Conservation (phyloP, 169 alveolate species). For the Plasmodium ovale region DNA sequence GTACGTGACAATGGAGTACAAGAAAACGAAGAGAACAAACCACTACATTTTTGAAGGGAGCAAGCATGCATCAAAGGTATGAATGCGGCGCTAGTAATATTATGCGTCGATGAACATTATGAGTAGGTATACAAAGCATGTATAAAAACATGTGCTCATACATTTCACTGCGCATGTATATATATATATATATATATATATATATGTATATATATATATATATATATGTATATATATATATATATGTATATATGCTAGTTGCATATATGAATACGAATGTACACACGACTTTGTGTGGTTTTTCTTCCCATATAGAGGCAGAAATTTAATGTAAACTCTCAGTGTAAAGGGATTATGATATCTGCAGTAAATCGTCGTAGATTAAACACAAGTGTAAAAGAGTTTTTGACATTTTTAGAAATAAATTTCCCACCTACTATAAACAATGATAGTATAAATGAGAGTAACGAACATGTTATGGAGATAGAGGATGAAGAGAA, state of each 20-base stretch:
- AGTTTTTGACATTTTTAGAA: slow-evolving; percentile 33
- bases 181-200: neutral
- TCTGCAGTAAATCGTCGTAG: slow-evolving; percentile 29
- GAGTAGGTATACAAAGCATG: too few relatives aligned
- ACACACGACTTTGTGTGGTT: too few relatives aligned
- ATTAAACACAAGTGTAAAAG: slow-evolving; percentile 27
- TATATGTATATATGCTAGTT: neutral
- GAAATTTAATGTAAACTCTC: slow-evolving; percentile 42
- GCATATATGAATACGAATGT: neutral
- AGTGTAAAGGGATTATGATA: slow-evolving; percentile 62
- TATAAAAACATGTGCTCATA: too few relatives aligned
- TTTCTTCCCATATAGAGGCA: slow-evolving; percentile 23
- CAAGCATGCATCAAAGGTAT: slow-evolving; percentile 44
- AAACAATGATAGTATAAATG: neutral
- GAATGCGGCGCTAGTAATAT: neutral
- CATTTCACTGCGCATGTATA: neutral
- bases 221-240: neutral
- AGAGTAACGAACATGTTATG: neutral
- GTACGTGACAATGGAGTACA: slow-evolving; percentile 46
- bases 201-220: neutral
- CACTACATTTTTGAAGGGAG: slow-evolving; percentile 63
- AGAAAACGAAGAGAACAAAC: slow-evolving; percentile 53
- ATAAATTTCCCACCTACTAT: slow-evolving; percentile 51
- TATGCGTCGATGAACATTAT: too few relatives aligned
- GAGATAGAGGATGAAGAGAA: neutral